Base-by-base conservation (phyloP, 2,329 filamentous ascomycete genomes). In the Exophiala dermatitidis region DNA sequence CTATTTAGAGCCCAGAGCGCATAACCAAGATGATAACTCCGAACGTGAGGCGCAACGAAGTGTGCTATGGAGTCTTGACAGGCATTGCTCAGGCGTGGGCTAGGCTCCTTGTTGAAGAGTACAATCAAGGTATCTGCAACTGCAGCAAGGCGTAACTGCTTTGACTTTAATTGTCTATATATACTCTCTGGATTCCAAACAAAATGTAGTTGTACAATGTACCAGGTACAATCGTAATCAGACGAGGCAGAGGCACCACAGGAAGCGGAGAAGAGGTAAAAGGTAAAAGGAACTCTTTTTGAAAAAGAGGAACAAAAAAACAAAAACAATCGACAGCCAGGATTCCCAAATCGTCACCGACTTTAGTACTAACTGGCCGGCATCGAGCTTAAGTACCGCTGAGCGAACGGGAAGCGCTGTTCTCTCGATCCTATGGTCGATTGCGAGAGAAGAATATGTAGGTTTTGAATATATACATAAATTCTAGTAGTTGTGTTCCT, bases 381-480 rank as follows among this genome's bases (percentile, higher is more conserved):
- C 31, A 46, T 40, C 19, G 4, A n/a, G 41, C 41, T 43, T 43
- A 46, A 52, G 36, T 43, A 55, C 46, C 42, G 57, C 57, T 60
- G 57, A 61, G 57, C 59, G 54, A 52, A 61, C 59, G 59, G 59
- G 59, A 60, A 58, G 57, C 57, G 41, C 59, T 58, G 54, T 60
- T 50, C 32, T 61, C 54, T 48, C 45, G 41, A 54, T 50, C 50
- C 57, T 61, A 41, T 61, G 59, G 59, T 59, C 59, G 59, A 59
- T 60, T 60, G 59, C 49, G 10, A 33, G 44, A 45, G 53, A 43
- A 40, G 19, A 19, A 19, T 19, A 19, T 19, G 19, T 19, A 19
- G 19, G 19, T 19, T 19, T 19, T 19, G 19, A 19, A 19, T 19
- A 19, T 19, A 19, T 19, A 19, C 19, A 19, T 19, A 19, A 19